Conservation (phyloP, 805 yeast genomes). For the Schizosaccharomyces osmophilus region DNA sequence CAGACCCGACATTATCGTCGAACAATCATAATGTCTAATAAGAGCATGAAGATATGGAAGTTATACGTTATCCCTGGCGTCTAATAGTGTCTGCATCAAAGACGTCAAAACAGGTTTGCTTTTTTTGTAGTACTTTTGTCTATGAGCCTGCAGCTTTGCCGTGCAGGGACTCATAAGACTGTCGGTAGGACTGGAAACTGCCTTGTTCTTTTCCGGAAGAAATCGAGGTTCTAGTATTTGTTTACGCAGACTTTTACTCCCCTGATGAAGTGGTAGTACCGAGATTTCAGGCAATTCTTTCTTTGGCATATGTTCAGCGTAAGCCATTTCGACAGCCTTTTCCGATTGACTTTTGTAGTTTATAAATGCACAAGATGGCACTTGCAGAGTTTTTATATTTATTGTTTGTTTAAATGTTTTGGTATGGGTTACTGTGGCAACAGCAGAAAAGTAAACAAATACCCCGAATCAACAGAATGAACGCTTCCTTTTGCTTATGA, state of each 20-base stretch:
- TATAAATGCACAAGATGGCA: not conserved
- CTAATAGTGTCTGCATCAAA: not conserved
- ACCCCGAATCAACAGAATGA: too few species aligned
- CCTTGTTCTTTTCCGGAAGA: not conserved
- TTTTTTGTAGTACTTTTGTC: conserved; percentile 17
- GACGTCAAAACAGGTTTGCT: not conserved
- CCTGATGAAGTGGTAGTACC: conserved; percentile 1
- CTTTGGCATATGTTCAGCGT: not conserved
- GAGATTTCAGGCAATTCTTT: not conserved
- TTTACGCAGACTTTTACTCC: not conserved
- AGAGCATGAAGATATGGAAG: too few species aligned
- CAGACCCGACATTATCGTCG: too few species aligned
- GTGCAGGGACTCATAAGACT: conserved; percentile 33
- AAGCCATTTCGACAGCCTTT: not conserved
- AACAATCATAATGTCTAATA: too few species aligned
- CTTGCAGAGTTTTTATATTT: too few species aligned
- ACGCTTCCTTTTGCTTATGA: too few species aligned
- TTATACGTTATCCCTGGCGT: not conserved
- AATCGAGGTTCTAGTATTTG: not conserved
- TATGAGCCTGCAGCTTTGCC: conserved; percentile 28
- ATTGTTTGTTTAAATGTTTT: too few species aligned
- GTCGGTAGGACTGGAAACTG: conserved; percentile 32
- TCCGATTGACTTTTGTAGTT: not conserved
- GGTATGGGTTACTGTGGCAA: too few species aligned
- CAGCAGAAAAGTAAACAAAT: too few species aligned